Conservation (phyloP, 805 yeast genomes). For the Ogataea paradorogensis region DNA sequence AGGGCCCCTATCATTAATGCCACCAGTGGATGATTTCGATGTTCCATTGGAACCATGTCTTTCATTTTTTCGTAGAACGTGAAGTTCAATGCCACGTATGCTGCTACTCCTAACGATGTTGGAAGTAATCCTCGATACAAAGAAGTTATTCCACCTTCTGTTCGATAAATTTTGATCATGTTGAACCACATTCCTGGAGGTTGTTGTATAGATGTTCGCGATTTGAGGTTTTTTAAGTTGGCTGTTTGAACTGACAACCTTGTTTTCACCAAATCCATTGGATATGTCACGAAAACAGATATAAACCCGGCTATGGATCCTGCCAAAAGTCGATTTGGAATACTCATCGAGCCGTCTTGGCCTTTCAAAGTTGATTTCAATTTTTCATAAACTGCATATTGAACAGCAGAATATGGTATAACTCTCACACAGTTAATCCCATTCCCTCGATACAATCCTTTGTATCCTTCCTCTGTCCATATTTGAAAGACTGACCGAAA, state of each 20-base stretch:
- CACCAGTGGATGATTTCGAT: constrained; percentile 39
- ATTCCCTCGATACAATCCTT: constrained; percentile 88
- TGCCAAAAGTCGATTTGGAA: constrained; percentile 60
- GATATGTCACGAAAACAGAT: constrained; percentile 83
- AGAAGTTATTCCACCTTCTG: constrained; percentile 80
- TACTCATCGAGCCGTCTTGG: constrained; percentile 39
- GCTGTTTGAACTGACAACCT: constrained; percentile 90
- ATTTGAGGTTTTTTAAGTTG: constrained; percentile 47
- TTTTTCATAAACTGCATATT: constrained; percentile 78
- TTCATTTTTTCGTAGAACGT: constrained; percentile 82
- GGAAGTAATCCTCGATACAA: constrained; percentile 85
- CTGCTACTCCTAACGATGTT: constrained; percentile 93
- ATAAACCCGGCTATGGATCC: constrained; percentile 82
- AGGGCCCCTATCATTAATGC: constrained; percentile 78
- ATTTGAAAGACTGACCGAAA: constrained; percentile 70
- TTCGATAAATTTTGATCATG: constrained; percentile 53
- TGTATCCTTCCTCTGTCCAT: constrained; percentile 88
- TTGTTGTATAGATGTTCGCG: constrained; percentile 23
- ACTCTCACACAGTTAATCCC: constrained; percentile 86
- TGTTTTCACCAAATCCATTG: constrained; percentile 87
- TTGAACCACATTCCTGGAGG: constrained; percentile 75
- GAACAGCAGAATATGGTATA: constrained; percentile 93
- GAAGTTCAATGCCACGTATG: constrained; percentile 91
- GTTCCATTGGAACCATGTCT: constrained; percentile 42
- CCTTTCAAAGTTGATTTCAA: constrained; percentile 42